Evolutionary conservation across 2,329 filamentous ascomycete genomes (phyloP).

Genomic region (Pseudodiploospora longispora): DNA sequence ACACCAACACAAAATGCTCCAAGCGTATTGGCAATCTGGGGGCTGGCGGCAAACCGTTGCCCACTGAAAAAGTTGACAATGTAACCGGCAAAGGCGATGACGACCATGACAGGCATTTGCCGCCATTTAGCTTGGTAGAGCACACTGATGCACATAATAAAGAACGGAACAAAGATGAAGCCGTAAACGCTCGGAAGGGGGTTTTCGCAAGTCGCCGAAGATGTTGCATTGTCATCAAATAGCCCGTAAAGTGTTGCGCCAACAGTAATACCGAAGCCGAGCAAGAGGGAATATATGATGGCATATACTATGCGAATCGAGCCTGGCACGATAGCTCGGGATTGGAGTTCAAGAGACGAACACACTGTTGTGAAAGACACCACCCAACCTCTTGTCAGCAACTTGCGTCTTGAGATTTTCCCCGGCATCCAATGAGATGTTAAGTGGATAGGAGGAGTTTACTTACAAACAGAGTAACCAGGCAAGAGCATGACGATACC

Average conservation of each 20-base stretch:
- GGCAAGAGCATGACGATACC: conserved; percentile 60
- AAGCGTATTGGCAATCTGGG: conserved; percentile 68
- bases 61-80: conserved; percentile 67
- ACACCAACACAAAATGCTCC: conserved; percentile 71
- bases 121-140: conserved; percentile 78
- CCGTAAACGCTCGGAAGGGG: conserved; percentile 37
- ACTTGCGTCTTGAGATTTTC: too few species aligned
- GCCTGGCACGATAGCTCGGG: conserved; percentile 59
- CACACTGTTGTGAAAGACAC: conserved; percentile 21
- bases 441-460: not conserved
- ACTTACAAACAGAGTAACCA: conserved; percentile 51
- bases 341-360: conserved; percentile 56
- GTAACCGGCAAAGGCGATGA: conserved; percentile 67
- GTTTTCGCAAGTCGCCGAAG: conserved; percentile 31
- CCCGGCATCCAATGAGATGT: too few species aligned
- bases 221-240: conserved; percentile 46
- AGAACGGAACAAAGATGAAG: conserved; percentile 67
- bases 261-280: conserved; percentile 65
- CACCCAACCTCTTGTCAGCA: not conserved
- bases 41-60: conserved; percentile 56
- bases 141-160: conserved; percentile 64
- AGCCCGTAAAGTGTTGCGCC: conserved; percentile 56
- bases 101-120: conserved; percentile 68
- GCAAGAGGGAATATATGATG: conserved; percentile 64
- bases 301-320: conserved; percentile 69